A percentile compares a stretch with the other conserved stretches of the same genome.
phyloP scores from a whole-genome alignment of 495 filamentous ascomycete species.

The Penicillium argentinense region DNA sequence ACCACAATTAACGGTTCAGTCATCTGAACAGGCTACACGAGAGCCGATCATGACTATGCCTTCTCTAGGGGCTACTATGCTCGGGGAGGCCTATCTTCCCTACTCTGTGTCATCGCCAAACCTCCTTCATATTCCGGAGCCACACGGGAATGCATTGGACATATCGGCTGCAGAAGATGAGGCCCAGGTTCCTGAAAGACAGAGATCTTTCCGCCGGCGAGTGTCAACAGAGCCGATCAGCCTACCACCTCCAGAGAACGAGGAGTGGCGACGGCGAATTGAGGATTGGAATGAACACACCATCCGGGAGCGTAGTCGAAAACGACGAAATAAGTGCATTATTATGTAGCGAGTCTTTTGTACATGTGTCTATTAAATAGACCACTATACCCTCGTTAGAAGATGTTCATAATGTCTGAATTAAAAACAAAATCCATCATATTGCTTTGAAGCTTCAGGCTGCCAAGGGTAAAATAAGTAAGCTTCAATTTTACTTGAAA shows the following conservation, averaged over 20 bases:
- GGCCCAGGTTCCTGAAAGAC: conserved; percentile 20
- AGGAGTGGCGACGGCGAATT: conserved; percentile 45
- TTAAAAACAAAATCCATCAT: background rate
- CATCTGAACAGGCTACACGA: conserved; percentile 11
- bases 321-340: conserved; percentile 35
- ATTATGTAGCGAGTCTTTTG: conserved; percentile 33
- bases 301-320: conserved; percentile 37
- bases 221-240: conserved; percentile 40
- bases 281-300: conserved; percentile 48
- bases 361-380: conserved; percentile 5
- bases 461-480: too few species aligned
- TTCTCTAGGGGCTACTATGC: conserved; percentile 19
- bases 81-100: conserved; percentile 29
- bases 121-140: conserved; percentile 28
- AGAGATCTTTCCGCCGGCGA: conserved; percentile 29
- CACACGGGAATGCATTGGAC: conserved; percentile 19
- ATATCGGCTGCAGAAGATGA: conserved; percentile 19
- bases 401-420: background rate
- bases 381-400: conserved; percentile 15
- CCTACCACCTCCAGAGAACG: conserved; percentile 31
- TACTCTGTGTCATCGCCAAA: conserved; percentile 45
- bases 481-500: too few species aligned
- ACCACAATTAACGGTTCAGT: conserved; percentile 17
- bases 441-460: too few species aligned
- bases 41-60: conserved; percentile 20